These are phyloP conservation scores for Aurinia saxatilis DNA, from an alignment of 345 rosid species.

Conservation along the genomic window DNA sequence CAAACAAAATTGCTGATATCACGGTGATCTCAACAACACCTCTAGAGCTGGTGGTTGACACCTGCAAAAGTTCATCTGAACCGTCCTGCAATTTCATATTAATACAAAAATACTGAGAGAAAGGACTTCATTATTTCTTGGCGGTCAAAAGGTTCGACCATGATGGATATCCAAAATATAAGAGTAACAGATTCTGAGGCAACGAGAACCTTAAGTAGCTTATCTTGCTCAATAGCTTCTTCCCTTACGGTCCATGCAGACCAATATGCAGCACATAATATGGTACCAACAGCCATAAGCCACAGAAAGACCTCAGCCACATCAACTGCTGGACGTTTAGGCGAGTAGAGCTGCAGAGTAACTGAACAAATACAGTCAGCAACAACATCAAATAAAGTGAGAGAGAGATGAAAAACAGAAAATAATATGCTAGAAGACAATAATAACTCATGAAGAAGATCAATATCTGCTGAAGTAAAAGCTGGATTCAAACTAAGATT, in stretches of 20 bases:
- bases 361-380: conserved; percentile 44
- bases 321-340: conserved; percentile 80
- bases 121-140: not conserved
- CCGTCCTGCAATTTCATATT: conserved; percentile 54
- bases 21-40: conserved; percentile 72
- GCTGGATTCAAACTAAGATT: not conserved
- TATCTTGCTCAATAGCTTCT: conserved; percentile 83
- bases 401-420: not conserved
- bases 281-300: conserved; percentile 98
- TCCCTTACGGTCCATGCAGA: conserved; percentile 92
- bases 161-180: conserved; percentile 8
- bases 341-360: conserved; percentile 80
- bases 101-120: not conserved
- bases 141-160: not conserved
- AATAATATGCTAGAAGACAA: not conserved
- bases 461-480: not conserved
- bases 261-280: conserved; percentile 89
- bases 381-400: not conserved
- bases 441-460: not conserved
- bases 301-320: conserved; percentile 96
- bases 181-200: not conserved
- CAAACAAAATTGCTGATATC: conserved; percentile 70
- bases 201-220: conserved; percentile 66
- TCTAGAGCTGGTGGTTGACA: conserved; percentile 44
- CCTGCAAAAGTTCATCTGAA: conserved; percentile 43